A percentile compares a stretch with the other conserved stretches of the same genome.
phyloP scores from a whole-genome alignment of 2,329 filamentous ascomycete genomes.

The Endocalyx cinctus region DNA sequence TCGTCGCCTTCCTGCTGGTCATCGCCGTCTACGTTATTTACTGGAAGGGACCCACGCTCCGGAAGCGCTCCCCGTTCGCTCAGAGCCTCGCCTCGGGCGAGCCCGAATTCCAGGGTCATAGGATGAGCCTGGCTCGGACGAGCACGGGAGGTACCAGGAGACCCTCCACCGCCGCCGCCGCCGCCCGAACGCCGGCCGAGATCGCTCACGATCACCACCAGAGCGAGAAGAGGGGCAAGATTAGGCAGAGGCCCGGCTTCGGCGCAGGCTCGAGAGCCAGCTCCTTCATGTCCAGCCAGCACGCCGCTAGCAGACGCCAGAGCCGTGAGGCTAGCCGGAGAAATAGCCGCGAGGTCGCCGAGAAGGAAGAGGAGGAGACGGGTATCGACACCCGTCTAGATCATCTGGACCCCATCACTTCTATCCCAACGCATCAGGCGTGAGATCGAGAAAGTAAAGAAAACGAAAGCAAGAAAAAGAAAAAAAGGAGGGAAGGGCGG shows the following conservation, averaged over 20 bases:
- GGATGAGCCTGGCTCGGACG: constrained; percentile 10
- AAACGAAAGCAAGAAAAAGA: no score
- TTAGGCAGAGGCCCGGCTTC: constrained; percentile 13
- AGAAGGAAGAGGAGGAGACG: constrained; percentile 9
- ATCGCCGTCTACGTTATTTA: constrained; percentile 54
- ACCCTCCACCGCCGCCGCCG: constrained; percentile 5
- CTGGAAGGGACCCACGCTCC: constrained; percentile 49
- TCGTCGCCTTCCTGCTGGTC: constrained; percentile 45
- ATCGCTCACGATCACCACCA: constrained; percentile 5
- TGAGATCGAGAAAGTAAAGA: no score
- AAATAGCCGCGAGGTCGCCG: constrained; percentile 13
- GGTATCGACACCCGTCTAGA: constrained; percentile 11
- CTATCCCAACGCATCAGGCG: constrained; percentile 9
- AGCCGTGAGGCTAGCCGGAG: constrained; percentile 15
- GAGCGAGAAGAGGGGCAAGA: constrained; percentile 13
- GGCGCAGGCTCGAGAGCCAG: constrained; percentile 17
- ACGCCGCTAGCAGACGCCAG: constrained; percentile 20
- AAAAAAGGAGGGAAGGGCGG: no score
- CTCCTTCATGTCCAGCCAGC: constrained; percentile 20
- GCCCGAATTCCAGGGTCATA: constrained; percentile 13
- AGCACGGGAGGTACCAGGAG: constrained; percentile 6
- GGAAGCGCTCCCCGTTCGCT: constrained; percentile 49
- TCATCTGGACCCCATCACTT: constrained; percentile 17
- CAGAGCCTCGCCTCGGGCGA: constrained; percentile 50
- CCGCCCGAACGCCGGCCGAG: constrained; percentile 7